These are phyloP conservation scores for Auricularia cornea DNA, from an alignment of 768 basidiomycete genomes.

Conservation along the genomic window DNA sequence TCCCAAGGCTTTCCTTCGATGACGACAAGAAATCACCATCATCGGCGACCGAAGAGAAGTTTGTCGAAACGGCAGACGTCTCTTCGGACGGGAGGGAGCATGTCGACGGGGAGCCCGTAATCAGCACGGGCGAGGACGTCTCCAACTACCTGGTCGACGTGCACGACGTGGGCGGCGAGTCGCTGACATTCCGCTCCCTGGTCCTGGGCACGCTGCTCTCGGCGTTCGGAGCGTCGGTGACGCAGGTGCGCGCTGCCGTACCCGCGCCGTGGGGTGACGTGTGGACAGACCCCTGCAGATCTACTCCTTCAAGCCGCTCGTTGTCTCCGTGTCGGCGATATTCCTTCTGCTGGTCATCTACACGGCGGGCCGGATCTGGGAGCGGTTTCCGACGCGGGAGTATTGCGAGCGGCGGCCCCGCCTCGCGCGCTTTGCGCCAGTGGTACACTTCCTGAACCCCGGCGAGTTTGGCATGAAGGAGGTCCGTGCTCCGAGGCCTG, in stretches of 20 bases:
- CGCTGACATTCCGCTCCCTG: constrained; percentile 49
- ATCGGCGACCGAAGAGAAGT: no score
- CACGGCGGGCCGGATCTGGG: constrained; percentile 42
- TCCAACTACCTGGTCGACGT: constrained; percentile 42
- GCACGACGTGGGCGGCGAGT: constrained; percentile 48
- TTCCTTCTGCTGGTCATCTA: constrained; percentile 51
- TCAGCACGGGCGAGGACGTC: constrained; percentile 13
- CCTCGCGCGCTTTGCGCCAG: constrained; percentile 33
- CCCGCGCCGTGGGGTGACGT: neutral
- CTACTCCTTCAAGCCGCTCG: constrained; percentile 51
- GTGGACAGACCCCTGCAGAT: constrained; percentile 31
- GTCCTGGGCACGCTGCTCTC: constrained; percentile 49
- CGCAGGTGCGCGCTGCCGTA: constrained; percentile 34
- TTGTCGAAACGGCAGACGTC: no score
- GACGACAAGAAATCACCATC: no score
- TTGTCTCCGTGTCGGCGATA: constrained; percentile 43
- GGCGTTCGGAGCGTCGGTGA: constrained; percentile 47
- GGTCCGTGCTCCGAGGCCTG: constrained; percentile 25
- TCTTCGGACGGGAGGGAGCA: no score
- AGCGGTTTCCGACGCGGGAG: constrained; percentile 11
- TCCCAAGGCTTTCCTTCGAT: no score
- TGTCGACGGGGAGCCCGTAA: constrained; percentile 10
- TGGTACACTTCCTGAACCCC: constrained; percentile 47
- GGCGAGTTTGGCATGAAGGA: constrained; percentile 52
- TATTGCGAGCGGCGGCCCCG: constrained; percentile 30